Evolutionary conservation across 331 rosid species (phyloP), one percentile per base, ranked within the genome.

Genomic region (Arachis monticola): DNA sequence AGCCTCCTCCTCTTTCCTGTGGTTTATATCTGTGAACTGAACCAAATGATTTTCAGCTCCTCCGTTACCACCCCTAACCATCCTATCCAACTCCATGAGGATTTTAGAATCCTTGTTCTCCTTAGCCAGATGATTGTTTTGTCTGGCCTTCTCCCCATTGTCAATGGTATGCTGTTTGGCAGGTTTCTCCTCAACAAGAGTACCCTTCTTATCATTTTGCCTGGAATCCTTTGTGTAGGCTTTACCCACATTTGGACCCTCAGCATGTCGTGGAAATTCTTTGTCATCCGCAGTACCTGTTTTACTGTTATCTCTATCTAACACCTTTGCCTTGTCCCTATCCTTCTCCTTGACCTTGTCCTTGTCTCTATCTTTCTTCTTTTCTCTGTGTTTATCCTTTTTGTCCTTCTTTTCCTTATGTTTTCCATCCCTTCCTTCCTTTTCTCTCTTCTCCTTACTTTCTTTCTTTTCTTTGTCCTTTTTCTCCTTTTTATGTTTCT

Each of bases 371-470:
- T 86, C 88, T 77, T 84, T 87, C 88, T 84, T 84, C 40, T 84
- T 89, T 64, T 89, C 98, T 64, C 81, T 84, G 80, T 80, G 77
- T 59, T 85, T 92, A 79, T 91, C 95, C 82, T 87, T 92, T 79
- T 87, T 95, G 82, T 90, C 93, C 78, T 88, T 91, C 89, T 91
- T 92, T 64, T 90, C 97, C 83, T 73, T 82, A 72, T 82, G 91
- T 60, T 84, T 95, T 71, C 87, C 93, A 77, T 88, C 93, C 47
- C 82, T 86, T 75, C 85, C 91, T 76, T 91, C 93, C 74, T 86
- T 91, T 67, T 88, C 95, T 75, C 89, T 77, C 79, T 84, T 92
- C 48, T 90, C 99, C 76, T 75, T 89, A 58, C 83, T 79, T 67
- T 87, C 96, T 78, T 71, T 86, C 89, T 83, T 90, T 77, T 87